Percentiles rank a stretch among this genome's conserved stretches.
Conservation (phyloP, 148 eudicot species). For the Vaccinium darrowii region DNA sequence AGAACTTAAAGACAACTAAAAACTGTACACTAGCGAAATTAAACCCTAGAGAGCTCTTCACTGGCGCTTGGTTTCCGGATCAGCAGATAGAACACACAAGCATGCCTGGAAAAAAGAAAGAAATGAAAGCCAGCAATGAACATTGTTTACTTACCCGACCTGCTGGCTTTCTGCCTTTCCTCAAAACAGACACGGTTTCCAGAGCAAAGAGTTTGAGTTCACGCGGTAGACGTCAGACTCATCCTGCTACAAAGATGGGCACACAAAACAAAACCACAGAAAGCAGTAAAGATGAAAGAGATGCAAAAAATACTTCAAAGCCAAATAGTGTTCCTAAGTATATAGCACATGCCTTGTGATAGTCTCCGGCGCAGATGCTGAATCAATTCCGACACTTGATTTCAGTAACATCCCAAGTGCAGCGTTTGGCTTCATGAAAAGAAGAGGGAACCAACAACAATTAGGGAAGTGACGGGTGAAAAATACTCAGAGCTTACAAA, state of each 20-base stretch:
- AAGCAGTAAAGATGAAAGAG: conserved; percentile 41
- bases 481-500: background rate
- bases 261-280: conserved; percentile 23
- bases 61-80: background rate
- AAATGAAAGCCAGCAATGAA: conserved; percentile 43
- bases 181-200: background rate
- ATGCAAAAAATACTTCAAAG: background rate
- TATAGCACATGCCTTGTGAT: conserved; percentile 46
- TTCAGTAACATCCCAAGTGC: conserved; percentile 26
- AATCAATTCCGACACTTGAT: conserved; percentile 27
- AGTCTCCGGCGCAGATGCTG: conserved; percentile 31
- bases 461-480: background rate
- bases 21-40: conserved; percentile 4
- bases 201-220: conserved; percentile 5
- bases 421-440: conserved; percentile 41
- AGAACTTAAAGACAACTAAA: background rate
- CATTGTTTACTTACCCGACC: conserved; percentile 41
- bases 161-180: conserved; percentile 39
- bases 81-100: background rate
- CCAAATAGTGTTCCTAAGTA: background rate
- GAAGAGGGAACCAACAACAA: background rate
- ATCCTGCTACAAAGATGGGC: conserved; percentile 33
- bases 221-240: conserved; percentile 43
- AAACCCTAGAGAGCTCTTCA: background rate
- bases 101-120: conserved; percentile 33